A percentile compares a stretch with the other conserved stretches of the same genome.
Evolutionary conservation across 2,329 filamentous ascomycete species (phyloP).

Genomic region (Sphaerulina musiva): DNA sequence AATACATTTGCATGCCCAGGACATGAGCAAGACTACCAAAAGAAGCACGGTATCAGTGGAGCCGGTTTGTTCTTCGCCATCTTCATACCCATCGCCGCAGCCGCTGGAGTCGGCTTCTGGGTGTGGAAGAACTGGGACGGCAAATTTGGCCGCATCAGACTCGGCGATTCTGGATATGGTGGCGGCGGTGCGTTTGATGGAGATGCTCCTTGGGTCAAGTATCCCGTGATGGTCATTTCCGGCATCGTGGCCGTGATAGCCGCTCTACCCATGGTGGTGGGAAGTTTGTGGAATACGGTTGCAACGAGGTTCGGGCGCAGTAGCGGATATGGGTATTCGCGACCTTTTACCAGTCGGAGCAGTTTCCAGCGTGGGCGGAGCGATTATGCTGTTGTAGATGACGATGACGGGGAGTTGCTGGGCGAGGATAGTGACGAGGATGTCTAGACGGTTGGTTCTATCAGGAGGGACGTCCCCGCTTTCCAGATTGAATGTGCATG

Average conservation of each 20-base stretch:
- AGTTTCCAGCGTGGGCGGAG: constrained; percentile 80
- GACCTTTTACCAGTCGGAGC: constrained; percentile 78
- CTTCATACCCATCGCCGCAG: constrained; percentile 64
- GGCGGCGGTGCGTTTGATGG: constrained; percentile 49
- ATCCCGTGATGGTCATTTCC: constrained; percentile 53
- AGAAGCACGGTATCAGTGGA: constrained; percentile 62
- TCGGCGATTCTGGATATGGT: constrained; percentile 58
- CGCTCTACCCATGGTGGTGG: constrained; percentile 59
- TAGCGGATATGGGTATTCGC: constrained; percentile 46
- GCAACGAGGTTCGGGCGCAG: constrained; percentile 47
- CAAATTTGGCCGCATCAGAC: constrained; percentile 82
- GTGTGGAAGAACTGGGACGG: constrained; percentile 77
- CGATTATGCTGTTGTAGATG: constrained; percentile 84
- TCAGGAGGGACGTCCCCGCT: not conserved
- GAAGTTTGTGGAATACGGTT: constrained; percentile 65
- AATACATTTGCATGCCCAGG: constrained; percentile 61
- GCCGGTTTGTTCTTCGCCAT: constrained; percentile 80
- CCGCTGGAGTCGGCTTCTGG: constrained; percentile 71
- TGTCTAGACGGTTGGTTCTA: constrained; percentile 36
- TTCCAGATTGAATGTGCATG: not conserved
- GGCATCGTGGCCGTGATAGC: constrained; percentile 51
- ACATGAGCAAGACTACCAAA: constrained; percentile 75
- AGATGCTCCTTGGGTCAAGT: constrained; percentile 70
- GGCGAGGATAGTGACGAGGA: constrained; percentile 85
- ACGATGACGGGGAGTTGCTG: constrained; percentile 88